Percentiles rank a stretch among this genome's conserved stretches.
These are phyloP conservation scores for Ensete glaucum DNA, from an alignment of 176 grass and related monocot species.

Conservation along the genomic window DNA sequence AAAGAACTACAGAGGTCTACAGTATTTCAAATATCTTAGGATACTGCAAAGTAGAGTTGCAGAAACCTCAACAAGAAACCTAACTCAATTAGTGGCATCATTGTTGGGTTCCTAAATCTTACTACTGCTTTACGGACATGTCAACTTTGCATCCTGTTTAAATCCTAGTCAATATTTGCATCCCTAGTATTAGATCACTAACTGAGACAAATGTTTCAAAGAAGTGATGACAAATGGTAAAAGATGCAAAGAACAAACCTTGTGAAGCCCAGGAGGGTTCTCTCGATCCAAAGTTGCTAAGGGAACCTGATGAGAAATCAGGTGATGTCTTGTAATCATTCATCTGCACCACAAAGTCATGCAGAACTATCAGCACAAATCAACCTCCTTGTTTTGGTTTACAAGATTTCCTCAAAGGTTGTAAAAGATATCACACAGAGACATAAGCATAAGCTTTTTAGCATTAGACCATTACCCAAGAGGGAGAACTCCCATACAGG, in stretches of 20 bases:
- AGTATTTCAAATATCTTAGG: too few relatives aligned
- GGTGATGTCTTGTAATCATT: slow-evolving; percentile 50
- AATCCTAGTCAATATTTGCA: too few relatives aligned
- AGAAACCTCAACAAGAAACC: too few relatives aligned
- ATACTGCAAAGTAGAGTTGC: too few relatives aligned
- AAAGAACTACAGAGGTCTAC: too few relatives aligned
- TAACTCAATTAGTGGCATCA: too few relatives aligned
- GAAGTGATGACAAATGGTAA: background rate
- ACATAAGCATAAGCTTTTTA: background rate
- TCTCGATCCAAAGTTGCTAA: slow-evolving; percentile 50
- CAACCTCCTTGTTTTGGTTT: too few relatives aligned
- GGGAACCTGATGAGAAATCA: slow-evolving; percentile 41
- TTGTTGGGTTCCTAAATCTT: too few relatives aligned
- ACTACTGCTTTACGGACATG: too few relatives aligned
- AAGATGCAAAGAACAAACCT: slow-evolving; percentile 35
- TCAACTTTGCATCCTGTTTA: too few relatives aligned
- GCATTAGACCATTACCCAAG: slow-evolving; percentile 59
- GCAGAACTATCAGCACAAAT: background rate
- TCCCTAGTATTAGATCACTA: background rate
- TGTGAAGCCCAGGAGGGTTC: slow-evolving; percentile 49
- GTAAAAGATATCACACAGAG: too few relatives aligned
- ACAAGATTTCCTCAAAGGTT: too few relatives aligned
- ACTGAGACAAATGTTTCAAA: background rate
- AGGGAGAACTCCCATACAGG: slow-evolving; percentile 43
- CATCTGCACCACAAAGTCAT: slow-evolving; percentile 40